phyloP scores from a whole-genome alignment of 139 green algal species.

The Ettlia oleoabundans region DNA sequence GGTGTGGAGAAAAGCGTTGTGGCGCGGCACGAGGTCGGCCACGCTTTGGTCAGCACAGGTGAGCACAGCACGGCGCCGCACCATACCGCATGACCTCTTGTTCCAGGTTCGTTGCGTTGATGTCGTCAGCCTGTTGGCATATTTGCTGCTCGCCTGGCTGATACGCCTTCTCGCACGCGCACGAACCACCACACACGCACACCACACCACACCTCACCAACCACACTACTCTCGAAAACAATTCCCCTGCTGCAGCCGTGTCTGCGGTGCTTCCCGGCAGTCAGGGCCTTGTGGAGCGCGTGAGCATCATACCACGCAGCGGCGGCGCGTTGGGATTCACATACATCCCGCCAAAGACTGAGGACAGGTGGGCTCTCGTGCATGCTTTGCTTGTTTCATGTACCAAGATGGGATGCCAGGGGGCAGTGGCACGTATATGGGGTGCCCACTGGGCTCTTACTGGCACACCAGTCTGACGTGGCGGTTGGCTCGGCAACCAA shows the following conservation, averaged over 20 bases:
- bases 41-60: constrained; percentile 87
- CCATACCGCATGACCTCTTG: too few relatives aligned
- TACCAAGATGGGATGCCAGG: not conserved
- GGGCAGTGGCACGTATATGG: not conserved
- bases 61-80: too few relatives aligned
- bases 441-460: not conserved
- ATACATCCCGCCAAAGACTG: constrained; percentile 71
- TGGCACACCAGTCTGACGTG: not conserved
- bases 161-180: too few relatives aligned
- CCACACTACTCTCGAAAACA: too few relatives aligned
- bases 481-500: not conserved
- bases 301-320: constrained; percentile 88
- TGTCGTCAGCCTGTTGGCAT: too few relatives aligned
- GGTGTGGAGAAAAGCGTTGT: constrained; percentile 88
- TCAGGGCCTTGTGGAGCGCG: constrained; percentile 59
- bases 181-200: too few relatives aligned
- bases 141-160: too few relatives aligned
- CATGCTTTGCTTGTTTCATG: not conserved
- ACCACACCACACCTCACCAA: too few relatives aligned
- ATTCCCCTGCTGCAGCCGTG: not conserved
- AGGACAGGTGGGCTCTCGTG: constrained; percentile 60
- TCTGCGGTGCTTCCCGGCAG: constrained; percentile 5
- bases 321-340: constrained; percentile 88
- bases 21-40: constrained; percentile 88
- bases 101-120: too few relatives aligned